Evolutionary conservation across 2,329 filamentous ascomycete genomes (phyloP).

Genomic region (Hypoxylon sp.): DNA sequence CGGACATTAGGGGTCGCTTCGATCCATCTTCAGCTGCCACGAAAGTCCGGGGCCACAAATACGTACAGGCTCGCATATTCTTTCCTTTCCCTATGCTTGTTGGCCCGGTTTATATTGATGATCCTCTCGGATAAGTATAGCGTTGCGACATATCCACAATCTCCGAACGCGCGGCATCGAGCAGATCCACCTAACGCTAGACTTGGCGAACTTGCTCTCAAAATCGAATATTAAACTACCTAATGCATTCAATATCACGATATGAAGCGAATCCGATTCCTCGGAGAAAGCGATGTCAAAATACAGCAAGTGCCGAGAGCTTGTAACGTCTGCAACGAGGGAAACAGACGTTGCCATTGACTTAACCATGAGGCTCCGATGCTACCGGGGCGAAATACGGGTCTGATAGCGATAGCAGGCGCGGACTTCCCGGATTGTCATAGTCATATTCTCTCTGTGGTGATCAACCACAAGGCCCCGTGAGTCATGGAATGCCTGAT

Average conservation of each 20-base stretch:
- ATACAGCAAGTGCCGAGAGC: slow-evolving; percentile 30
- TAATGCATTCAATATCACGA: slow-evolving; percentile 7
- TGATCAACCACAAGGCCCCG: slow-evolving; percentile 7
- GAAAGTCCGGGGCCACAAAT: neutral
- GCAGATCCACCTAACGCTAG: slow-evolving; percentile 30
- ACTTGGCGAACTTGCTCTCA: slow-evolving; percentile 15
- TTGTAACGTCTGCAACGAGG: slow-evolving; percentile 28
- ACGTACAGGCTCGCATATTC: slow-evolving; percentile 5
- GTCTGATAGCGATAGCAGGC: neutral
- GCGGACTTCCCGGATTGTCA: neutral
- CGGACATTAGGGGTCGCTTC: neutral
- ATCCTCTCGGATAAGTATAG: slow-evolving; percentile 1
- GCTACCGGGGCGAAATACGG: slow-evolving; percentile 1
- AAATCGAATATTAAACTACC: neutral
- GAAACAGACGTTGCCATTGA: slow-evolving; percentile 28
- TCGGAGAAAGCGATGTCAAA: slow-evolving; percentile 31
- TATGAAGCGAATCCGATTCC: slow-evolving; percentile 36
- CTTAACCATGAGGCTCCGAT: neutral
- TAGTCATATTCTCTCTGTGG: neutral
- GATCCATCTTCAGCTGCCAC: neutral
- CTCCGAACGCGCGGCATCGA: slow-evolving; percentile 31
- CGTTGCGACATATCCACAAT: slow-evolving; percentile 14
- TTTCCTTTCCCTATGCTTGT: neutral
- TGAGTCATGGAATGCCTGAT: neutral
- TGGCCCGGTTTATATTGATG: neutral